Base-by-base conservation (phyloP, 164 flowering plant genomes). In the Berberis vulgaris region DNA sequence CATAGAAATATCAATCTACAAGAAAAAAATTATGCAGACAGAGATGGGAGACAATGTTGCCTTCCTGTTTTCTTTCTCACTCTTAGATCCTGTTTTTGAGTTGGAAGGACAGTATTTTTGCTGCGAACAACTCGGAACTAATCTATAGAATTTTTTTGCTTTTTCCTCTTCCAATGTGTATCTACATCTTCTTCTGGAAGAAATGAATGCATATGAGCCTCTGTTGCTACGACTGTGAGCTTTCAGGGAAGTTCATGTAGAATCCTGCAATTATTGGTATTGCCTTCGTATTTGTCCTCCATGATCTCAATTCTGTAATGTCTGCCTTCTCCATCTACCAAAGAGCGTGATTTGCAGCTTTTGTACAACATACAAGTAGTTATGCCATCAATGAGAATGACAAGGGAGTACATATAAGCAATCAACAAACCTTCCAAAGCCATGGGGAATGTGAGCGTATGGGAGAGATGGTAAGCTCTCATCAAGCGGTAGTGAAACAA, bases 401-500 rank as follows among this genome's bases (percentile, higher is more conserved):
- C 13, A 43, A 84, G 41, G 1, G 90, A 78, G 71, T 83, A 82
- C 60, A 85, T 40, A 57, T 81, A 85, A 49, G 81, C 80, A 45
- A 87, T 75, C 54, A 87, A 61, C 3, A 80, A 43, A 2, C 79
- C 87, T 62, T 87, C 94, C 12, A 79, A 63, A 13, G 69, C 81
- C 59, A 76, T 43, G 5, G 71, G 59, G 12, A 52, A 49, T 41
- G 62, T 43, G 26, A 62, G 10, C 13, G 54, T 60, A 59, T 55
- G 65, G 45, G 63, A 45, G 12, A 49, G 44, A 45, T 52, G 54
- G 65, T 71, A 77, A 49, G 64, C 67, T 60, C 65, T 71, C 7
- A 80, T 67, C 40, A 83, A 69, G 49, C 94, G 59, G 70, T 68
- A 76, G 5, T 73, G 75, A 43, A 86, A 86, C 76, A 87, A 69